phyloP scores from a whole-genome alignment of 441 rosid species.

The Rhodomyrtus psidioides region DNA sequence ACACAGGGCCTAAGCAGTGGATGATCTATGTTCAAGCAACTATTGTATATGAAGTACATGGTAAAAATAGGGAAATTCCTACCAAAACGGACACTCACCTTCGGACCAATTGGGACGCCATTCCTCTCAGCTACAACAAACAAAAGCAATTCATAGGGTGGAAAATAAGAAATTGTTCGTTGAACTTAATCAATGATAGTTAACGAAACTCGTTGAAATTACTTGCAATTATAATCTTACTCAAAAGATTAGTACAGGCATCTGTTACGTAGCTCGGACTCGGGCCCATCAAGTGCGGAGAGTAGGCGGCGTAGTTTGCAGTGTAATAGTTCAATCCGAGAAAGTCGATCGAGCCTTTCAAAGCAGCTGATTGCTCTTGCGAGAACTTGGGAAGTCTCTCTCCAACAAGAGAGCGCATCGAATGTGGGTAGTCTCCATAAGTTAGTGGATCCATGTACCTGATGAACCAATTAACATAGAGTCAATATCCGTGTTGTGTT shows the following conservation, averaged over 20 bases:
- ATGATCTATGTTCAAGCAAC: neutral
- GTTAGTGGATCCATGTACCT: neutral
- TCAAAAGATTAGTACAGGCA: neutral
- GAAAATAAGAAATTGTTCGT: neutral
- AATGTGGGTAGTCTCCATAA: neutral
- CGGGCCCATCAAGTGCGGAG: neutral
- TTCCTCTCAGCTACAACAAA: neutral
- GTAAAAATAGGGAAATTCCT: neutral
- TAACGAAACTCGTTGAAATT: neutral
- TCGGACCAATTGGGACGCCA: neutral
- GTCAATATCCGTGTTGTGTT: neutral
- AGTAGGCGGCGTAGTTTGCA: neutral
- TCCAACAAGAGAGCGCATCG: neutral
- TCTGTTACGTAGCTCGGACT: neutral
- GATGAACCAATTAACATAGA: too few relatives aligned
- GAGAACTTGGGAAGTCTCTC: neutral
- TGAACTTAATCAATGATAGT: neutral
- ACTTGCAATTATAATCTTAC: neutral
- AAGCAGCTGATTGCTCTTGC: neutral
- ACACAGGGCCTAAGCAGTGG: neutral
- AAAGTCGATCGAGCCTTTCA: neutral
- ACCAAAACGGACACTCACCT: neutral
- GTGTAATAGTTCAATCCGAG: neutral
- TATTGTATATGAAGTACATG: neutral
- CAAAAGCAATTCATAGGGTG: neutral